Evolutionary conservation across 371 early-diverging fungal genomes (phyloP).

Genomic region (Sporodiniella umbellata): DNA sequence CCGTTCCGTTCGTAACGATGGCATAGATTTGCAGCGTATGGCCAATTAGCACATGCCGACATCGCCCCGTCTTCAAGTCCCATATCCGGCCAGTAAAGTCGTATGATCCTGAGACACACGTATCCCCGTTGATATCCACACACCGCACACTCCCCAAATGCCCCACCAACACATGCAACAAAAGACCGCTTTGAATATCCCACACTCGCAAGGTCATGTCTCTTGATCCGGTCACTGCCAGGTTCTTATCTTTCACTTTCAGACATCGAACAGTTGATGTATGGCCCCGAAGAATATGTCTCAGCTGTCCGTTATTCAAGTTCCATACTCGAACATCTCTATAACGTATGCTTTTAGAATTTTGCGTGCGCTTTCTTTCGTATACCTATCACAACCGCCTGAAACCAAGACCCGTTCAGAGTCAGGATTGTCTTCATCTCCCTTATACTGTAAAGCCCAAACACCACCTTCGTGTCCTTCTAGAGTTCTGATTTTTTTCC

Average conservation of each 20-base stretch:
- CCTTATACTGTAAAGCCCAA: slow-evolving; percentile 6
- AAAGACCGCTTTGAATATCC: slow-evolving; percentile 68
- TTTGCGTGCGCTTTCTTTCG: too few species aligned
- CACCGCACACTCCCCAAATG: slow-evolving; percentile 81
- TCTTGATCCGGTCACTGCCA: slow-evolving; percentile 86
- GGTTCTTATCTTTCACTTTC: slow-evolving; percentile 61
- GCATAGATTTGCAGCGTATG: slow-evolving; percentile 64
- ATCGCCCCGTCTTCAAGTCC: slow-evolving; percentile 72
- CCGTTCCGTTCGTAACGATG: slow-evolving; percentile 64
- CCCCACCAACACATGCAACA: slow-evolving; percentile 63
- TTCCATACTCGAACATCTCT: slow-evolving; percentile 90
- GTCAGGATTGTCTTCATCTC: slow-evolving; percentile 51
- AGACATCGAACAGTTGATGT: slow-evolving; percentile 89
- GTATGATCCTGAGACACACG: slow-evolving; percentile 86
- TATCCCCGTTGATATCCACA: slow-evolving; percentile 72
- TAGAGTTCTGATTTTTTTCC: slow-evolving; percentile 59
- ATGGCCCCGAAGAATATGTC: slow-evolving; percentile 84
- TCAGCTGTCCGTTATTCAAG: slow-evolving; percentile 69
- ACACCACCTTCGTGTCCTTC: slow-evolving; percentile 47
- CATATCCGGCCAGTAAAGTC: slow-evolving; percentile 88
- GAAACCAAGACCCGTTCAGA: slow-evolving; percentile 72
- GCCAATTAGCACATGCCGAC: slow-evolving; percentile 64
- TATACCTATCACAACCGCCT: slow-evolving; percentile 75
- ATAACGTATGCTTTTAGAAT: slow-evolving; percentile 2
- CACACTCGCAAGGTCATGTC: slow-evolving; percentile 86